phyloP scores from a whole-genome alignment of 2,329 filamentous ascomycete genomes.

The Monosporascus sp. region DNA sequence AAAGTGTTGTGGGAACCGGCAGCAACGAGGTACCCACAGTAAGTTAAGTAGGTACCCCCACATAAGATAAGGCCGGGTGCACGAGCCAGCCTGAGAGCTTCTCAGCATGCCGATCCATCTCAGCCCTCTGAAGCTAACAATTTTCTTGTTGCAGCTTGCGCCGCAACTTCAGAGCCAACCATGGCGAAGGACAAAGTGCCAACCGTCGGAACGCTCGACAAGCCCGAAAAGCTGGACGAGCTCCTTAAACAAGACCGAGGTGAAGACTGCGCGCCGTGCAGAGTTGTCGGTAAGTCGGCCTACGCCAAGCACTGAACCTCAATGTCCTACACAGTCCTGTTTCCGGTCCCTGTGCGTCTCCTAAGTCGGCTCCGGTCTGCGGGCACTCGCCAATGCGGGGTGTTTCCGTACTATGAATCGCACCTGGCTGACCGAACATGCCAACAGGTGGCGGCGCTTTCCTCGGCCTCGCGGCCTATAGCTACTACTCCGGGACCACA shows the following conservation, averaged over 20 bases:
- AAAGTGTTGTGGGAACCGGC: no score
- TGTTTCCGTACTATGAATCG: not conserved
- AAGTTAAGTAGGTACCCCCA: no score
- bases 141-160: no score
- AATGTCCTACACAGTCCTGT: not conserved
- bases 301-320: no score
- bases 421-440: not conserved
- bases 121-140: no score
- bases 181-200: conserved; percentile 46
- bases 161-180: not conserved
- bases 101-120: no score
- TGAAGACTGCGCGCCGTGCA: conserved; percentile 67
- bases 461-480: conserved; percentile 70
- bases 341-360: not conserved
- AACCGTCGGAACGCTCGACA: conserved; percentile 49
- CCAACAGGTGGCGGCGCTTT: conserved; percentile 66
- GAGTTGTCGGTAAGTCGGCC: conserved; percentile 57
- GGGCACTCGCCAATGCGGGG: not conserved
- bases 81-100: no score
- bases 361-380: no score
- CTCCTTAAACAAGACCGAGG: conserved; percentile 51
- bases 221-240: conserved; percentile 56
- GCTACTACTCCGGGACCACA: conserved; percentile 67
- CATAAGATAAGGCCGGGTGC: no score
- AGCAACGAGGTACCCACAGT: no score